Evolutionary conservation across 2,329 filamentous ascomycete genomes (phyloP).

Genomic region (Diplodia sapinea): DNA sequence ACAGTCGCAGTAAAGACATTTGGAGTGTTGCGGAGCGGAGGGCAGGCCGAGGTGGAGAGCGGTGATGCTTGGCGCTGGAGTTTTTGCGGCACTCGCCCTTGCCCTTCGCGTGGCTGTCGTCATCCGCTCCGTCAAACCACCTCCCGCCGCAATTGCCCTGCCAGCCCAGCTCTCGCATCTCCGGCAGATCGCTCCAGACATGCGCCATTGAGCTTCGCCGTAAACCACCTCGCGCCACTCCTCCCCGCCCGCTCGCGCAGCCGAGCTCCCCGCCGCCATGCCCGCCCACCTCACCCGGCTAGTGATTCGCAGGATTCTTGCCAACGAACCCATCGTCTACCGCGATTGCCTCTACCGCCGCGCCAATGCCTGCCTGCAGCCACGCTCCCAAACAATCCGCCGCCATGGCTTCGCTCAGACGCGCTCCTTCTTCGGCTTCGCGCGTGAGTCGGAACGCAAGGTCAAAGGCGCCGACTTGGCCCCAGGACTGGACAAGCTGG

Average conservation of each 20-base stretch:
- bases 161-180: not conserved
- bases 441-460: conserved; percentile 63
- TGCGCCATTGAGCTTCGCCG: conserved; percentile 13
- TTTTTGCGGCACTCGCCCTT: conserved; percentile 20
- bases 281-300: conserved; percentile 65
- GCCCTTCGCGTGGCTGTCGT: conserved; percentile 3
- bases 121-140: conserved; percentile 3
- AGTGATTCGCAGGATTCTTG: conserved; percentile 64
- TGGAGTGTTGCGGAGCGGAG: not conserved
- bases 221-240: not conserved
- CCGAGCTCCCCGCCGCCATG: conserved; percentile 50
- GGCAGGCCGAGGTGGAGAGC: not conserved
- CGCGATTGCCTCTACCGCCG: conserved; percentile 52
- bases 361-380: conserved; percentile 35
- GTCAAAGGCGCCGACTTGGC: conserved; percentile 68
- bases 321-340: conserved; percentile 56
- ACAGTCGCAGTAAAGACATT: conserved; percentile 14
- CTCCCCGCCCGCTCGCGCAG: not conserved
- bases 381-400: conserved; percentile 42
- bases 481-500: conserved; percentile 74
- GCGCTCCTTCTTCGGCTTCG: conserved; percentile 68
- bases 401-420: conserved; percentile 44
- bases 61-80: conserved; percentile 26
- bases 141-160: conserved; percentile 1
- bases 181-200: not conserved